Evolutionary conservation across 2,329 filamentous ascomycete species (phyloP).

Genomic region (Coleophoma cylindrospora): DNA sequence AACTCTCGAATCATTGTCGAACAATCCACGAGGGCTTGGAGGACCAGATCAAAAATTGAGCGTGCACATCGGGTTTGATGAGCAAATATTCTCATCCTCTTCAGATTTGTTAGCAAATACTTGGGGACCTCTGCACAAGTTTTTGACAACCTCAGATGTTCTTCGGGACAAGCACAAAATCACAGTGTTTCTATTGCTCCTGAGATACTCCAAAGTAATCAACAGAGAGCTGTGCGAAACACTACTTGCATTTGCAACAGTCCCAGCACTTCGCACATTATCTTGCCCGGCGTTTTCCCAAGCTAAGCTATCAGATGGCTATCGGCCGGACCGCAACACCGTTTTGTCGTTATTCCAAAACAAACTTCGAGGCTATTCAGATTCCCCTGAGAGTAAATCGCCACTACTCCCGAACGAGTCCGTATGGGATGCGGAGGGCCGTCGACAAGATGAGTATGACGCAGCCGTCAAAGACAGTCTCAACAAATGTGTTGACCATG

Average conservation of each 20-base stretch:
- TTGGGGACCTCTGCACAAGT: conserved; percentile 18
- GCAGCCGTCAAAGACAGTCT: background rate
- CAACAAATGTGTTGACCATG: background rate
- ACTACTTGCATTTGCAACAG: conserved; percentile 25
- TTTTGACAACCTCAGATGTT: conserved; percentile 6
- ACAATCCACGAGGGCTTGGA: background rate
- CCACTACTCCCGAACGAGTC: background rate
- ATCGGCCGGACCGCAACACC: background rate
- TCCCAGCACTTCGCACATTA: conserved; percentile 8
- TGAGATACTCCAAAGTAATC: conserved; percentile 18
- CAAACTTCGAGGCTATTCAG: background rate
- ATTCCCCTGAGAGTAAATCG: background rate
- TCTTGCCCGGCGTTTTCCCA: conserved; percentile 1
- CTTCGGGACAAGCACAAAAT: conserved; percentile 19
- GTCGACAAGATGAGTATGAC: background rate
- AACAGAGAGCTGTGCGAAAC: conserved; percentile 21
- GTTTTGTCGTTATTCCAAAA: background rate
- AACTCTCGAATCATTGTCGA: conserved; percentile 8
- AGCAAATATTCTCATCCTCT: conserved; percentile 12
- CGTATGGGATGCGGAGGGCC: background rate
- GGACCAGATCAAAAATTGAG: background rate
- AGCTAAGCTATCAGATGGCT: conserved; percentile 13
- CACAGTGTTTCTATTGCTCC: conserved; percentile 22
- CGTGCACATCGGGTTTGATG: background rate
- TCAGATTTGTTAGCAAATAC: conserved; percentile 10